Base-by-base conservation (phyloP, 306 rosid genomes). In the Chamaecrista fasciculata region DNA sequence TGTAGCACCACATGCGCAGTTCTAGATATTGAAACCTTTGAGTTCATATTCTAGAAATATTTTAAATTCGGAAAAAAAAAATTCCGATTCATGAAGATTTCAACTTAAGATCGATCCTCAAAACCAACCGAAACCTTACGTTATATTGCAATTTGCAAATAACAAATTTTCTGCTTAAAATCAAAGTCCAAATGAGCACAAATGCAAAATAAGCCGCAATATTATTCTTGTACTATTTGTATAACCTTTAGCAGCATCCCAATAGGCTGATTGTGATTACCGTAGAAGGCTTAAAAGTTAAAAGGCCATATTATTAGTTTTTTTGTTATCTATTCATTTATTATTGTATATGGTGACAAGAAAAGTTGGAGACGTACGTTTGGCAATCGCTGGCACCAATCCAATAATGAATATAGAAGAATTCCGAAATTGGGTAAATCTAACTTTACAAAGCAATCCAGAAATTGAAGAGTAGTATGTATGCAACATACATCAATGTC, bases 171-270 rank as follows among this genome's bases (percentile, higher is more conserved):
- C n/a, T 43, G 6, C 2, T 61, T 55, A 61, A 50, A 76, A 47
- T 44, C 61, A 15, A 59, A 28, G 37, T 76, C 66, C 36, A 4
- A 24, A 28, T 28, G 50, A 23, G 58, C 37, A 10, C 66, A 68
- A 61, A 12, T 37, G 53, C 59, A 51, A 61, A 21, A 40, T 28
- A 70, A 34, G 62, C n/a, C 31, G 18, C 53, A 67, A 2, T 24
- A 31, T 23, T 61, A 51, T 39, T 60, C 14, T 42, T 25, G 14
- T 20, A 55, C 36, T 51, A 39, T 31, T 39, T 61, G 49, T 52
- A 37, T 24, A 44, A 33, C 67, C 3, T 34, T 47, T 2, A 18
- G 14, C 25, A 14, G 36, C 44, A 39, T 58, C 64, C 11, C 68
- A 33, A 44, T 33, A 21, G 67, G 37, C 60, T 46, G 46, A 3